Evolutionary conservation across 148 eudicot species (phyloP).

Genomic region (Arbutus unedo): DNA sequence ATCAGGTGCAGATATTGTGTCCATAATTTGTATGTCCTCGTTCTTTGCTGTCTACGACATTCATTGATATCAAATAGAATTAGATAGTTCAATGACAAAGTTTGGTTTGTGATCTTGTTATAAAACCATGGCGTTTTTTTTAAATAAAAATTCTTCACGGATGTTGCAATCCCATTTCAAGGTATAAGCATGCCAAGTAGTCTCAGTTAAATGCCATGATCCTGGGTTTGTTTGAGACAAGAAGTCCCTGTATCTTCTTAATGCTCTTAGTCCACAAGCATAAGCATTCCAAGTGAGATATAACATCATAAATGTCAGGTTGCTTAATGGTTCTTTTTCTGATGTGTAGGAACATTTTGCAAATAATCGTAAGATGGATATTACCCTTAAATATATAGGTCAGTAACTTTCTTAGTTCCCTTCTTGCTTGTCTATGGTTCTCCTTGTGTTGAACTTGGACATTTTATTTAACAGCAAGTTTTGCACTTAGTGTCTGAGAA

Average conservation of each 20-base stretch:
- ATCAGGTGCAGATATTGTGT: not conserved
- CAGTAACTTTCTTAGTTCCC: conserved; percentile 20
- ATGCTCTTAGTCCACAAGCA: not conserved
- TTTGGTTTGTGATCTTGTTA: not conserved
- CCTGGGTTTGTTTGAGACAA: not conserved
- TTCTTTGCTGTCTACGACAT: not conserved
- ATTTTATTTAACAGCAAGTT: not conserved
- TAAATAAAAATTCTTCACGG: not conserved
- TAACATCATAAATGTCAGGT: not conserved
- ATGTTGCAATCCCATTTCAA: not conserved
- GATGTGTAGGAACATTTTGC: conserved; percentile 74
- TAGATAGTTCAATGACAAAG: not conserved
- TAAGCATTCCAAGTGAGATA: not conserved
- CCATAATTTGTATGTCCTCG: not conserved
- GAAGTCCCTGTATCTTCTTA: not conserved
- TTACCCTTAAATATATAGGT: conserved; percentile 93
- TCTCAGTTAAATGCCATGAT: not conserved
- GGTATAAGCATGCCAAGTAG: not conserved
- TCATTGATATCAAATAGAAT: not conserved
- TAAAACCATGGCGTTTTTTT: not conserved
- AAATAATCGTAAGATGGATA: conserved; percentile 30
- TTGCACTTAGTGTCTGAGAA: conserved; percentile 6
- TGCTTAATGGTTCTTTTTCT: conserved; percentile 7
- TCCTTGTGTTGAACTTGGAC: conserved; percentile 2
- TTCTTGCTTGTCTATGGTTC: not conserved